Evolutionary conservation across 257 asterid genomes (phyloP).

Genomic region (Lavandula angustifolia): DNA sequence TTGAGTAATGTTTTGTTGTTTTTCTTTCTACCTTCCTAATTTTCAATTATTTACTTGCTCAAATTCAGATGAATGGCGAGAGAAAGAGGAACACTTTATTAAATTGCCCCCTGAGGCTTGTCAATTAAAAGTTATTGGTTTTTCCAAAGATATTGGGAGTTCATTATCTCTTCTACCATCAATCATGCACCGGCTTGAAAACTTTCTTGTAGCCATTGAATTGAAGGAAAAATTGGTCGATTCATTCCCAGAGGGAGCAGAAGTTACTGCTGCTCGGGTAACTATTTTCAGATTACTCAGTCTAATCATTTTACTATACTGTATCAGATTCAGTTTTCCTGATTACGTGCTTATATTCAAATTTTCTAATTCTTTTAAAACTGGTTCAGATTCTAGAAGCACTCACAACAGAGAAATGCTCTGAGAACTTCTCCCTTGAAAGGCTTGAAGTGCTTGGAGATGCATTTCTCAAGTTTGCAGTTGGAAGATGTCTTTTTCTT

Average conservation of each 20-base stretch:
- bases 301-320: constrained; percentile 12
- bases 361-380: constrained; percentile 25
- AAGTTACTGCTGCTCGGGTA: constrained; percentile 69
- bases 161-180: constrained; percentile 91
- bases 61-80: constrained; percentile 55
- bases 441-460: constrained; percentile 99
- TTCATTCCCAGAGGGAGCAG: constrained; percentile 82
- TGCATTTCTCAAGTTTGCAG: constrained; percentile 94
- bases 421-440: constrained; percentile 86
- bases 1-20: constrained; percentile 15
- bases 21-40: neutral
- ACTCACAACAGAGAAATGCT: constrained; percentile 88
- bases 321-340: constrained; percentile 13
- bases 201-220: constrained; percentile 84
- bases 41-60: constrained; percentile 32
- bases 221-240: constrained; percentile 63
- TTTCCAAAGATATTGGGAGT: constrained; percentile 96
- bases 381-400: constrained; percentile 93
- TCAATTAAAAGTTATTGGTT: constrained; percentile 87
- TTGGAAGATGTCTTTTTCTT: constrained; percentile 84
- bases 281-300: constrained; percentile 33
- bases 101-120: constrained; percentile 96
- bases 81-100: constrained; percentile 85
- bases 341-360: constrained; percentile 6
- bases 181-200: constrained; percentile 88